These are phyloP conservation scores for Tolypocladium capitatum DNA, from an alignment of 2,329 filamentous ascomycete species.

Conservation along the genomic window DNA sequence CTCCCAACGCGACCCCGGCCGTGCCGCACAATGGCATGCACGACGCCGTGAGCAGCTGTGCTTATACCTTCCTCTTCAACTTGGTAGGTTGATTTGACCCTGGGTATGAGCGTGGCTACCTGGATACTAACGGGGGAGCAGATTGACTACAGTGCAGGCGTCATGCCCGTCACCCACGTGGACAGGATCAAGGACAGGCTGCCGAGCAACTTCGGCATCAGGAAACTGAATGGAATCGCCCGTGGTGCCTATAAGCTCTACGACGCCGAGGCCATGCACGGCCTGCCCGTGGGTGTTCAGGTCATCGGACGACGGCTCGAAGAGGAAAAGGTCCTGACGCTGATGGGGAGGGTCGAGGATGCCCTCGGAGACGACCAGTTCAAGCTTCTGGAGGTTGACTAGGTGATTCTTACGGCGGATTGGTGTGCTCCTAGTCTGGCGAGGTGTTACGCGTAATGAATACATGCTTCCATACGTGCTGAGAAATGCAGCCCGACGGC, in stretches of 20 bases:
- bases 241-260: slow-evolving; percentile 78
- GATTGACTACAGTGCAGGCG: slow-evolving; percentile 75
- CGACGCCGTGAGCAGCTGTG: slow-evolving; percentile 72
- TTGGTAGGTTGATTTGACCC: slow-evolving; percentile 37
- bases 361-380: slow-evolving; percentile 50
- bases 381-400: slow-evolving; percentile 34
- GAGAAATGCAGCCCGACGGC: background rate
- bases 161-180: slow-evolving; percentile 77
- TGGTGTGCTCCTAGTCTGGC: background rate
- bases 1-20: slow-evolving; percentile 83
- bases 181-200: slow-evolving; percentile 56
- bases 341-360: slow-evolving; percentile 68
- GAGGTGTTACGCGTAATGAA: background rate
- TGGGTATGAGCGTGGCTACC: background rate
- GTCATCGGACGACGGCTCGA: slow-evolving; percentile 67
- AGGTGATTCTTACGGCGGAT: slow-evolving; percentile 2
- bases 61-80: slow-evolving; percentile 91
- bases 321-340: slow-evolving; percentile 74
- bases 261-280: slow-evolving; percentile 70
- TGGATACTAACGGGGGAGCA: slow-evolving; percentile 17
- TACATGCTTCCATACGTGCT: no score
- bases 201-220: slow-evolving; percentile 44
- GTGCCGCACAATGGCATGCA: slow-evolving; percentile 79
- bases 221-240: slow-evolving; percentile 64
- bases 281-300: slow-evolving; percentile 76